Evolutionary conservation across 1,139 yeast species (phyloP).

Genomic region (Saccharomyces hybrid): DNA sequence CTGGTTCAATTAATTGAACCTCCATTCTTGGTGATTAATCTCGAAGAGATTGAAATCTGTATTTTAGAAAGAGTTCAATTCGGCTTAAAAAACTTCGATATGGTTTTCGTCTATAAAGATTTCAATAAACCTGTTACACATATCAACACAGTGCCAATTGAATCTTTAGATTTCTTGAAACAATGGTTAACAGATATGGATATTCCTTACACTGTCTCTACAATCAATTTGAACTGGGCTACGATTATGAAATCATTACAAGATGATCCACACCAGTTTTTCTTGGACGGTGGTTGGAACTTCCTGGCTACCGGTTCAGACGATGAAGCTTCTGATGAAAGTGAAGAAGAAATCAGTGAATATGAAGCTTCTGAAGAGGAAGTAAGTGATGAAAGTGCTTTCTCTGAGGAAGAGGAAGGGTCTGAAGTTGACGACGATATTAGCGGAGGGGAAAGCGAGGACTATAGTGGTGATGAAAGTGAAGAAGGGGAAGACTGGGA

Average conservation of each 20-base stretch:
- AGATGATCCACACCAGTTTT: slow-evolving; percentile 91
- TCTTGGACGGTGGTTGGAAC: slow-evolving; percentile 92
- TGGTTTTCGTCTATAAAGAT: slow-evolving; percentile 92
- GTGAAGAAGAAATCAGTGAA: slow-evolving; percentile 41
- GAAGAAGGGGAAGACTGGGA: slow-evolving; percentile 71
- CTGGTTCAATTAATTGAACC: slow-evolving; percentile 89
- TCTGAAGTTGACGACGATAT: slow-evolving; percentile 39
- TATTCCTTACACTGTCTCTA: slow-evolving; percentile 89
- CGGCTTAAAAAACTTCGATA: slow-evolving; percentile 91
- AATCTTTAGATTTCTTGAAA: slow-evolving; percentile 81
- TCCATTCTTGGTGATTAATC: slow-evolving; percentile 84
- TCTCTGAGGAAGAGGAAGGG: slow-evolving; percentile 42
- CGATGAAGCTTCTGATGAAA: slow-evolving; percentile 52
- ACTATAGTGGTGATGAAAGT: slow-evolving; percentile 44
- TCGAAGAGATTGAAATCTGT: slow-evolving; percentile 88
- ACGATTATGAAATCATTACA: slow-evolving; percentile 90
- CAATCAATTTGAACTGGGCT: slow-evolving; percentile 91
- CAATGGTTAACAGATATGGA: slow-evolving; percentile 96
- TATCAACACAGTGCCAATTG: slow-evolving; percentile 91
- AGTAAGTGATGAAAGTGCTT: slow-evolving; percentile 69
- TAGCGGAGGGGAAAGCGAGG: slow-evolving; percentile 43
- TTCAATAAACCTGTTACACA: slow-evolving; percentile 81
- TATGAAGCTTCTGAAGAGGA: slow-evolving; percentile 46
- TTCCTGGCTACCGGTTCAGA: slow-evolving; percentile 72
- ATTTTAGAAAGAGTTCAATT: slow-evolving; percentile 96